Evolutionary conservation across 768 basidiomycete species (phyloP), one percentile per base, ranked within the genome.

Genomic region (Tulasnella sp.): DNA sequence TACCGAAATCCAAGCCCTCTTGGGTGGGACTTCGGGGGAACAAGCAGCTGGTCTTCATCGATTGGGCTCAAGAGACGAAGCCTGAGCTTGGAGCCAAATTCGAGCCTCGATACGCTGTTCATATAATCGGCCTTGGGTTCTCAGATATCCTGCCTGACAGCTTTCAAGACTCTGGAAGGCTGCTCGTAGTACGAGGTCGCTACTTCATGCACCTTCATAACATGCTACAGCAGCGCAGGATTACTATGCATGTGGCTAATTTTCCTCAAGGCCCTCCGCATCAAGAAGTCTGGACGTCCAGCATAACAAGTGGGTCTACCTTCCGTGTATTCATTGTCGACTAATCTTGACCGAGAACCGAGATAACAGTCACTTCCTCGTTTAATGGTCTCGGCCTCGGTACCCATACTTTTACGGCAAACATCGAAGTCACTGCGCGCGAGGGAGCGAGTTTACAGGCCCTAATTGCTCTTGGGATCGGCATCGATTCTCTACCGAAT

Each of bases 241-340:
- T 31, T 10, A 58, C 2, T 8, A 10, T 31, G 1, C 12, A 34
- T 34, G 76, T 62, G 76, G 52, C 27, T 16, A 77, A 1, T n/a
- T 62, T 56, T 27, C 27, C 76, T 34, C n/a, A 77, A 4, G 52
- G 76, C 24, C 52, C 52, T 38, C 52, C 52, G 48, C 52, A 77
- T 27, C n/a, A 77, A 18, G 76, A 62, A 58, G 34, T 77, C 24
- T 77, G 76, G 76, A 77, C 76, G 3, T 31, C 24, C 40, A 77
- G 27, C 34, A 62, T 77, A 24, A 62, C 76, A 16, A 27, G 76
- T 62, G 56, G 38, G 76, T 77, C 44, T 3, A 44, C 31, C 7
- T 42, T 31, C n/a, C 34, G 5, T 36, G 3, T 10, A 6, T 9
- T 1, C 36, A 21, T 44, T 24, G 6, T n/a, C 4, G 31, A 21